These are phyloP conservation scores for Fibroporia radiculosa DNA, from an alignment of 768 basidiomycete species.

Conservation along the genomic window DNA sequence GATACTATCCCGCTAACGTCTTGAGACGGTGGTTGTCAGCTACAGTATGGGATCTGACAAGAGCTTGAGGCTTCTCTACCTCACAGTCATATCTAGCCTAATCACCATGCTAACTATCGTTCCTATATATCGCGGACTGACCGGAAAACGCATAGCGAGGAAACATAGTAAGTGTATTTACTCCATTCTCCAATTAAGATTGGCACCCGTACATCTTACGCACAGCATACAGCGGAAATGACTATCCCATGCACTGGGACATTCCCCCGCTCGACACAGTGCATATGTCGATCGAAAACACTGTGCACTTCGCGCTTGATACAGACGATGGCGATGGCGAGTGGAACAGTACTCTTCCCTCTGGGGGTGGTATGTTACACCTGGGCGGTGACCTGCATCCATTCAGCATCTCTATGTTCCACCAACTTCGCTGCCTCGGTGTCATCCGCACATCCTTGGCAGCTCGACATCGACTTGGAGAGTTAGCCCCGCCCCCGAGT, in stretches of 20 bases:
- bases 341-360: conserved; percentile 23
- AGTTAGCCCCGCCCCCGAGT: not conserved
- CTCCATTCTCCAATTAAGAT: too few species aligned
- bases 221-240: conserved; percentile 10
- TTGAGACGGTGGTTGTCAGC: too few species aligned
- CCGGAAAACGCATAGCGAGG: too few species aligned
- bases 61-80: too few species aligned
- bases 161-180: too few species aligned
- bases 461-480: conserved; percentile 4
- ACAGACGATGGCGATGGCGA: conserved; percentile 8
- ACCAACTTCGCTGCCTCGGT: conserved; percentile 32
- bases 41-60: too few species aligned
- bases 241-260: conserved; percentile 6
- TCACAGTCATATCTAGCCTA: too few species aligned
- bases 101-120: too few species aligned
- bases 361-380: conserved; percentile 24
- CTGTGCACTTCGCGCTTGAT: conserved; percentile 12
- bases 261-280: conserved; percentile 3
- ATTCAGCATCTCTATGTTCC: conserved; percentile 32
- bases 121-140: too few species aligned
- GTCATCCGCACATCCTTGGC: conserved; percentile 25
- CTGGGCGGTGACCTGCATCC: conserved; percentile 12
- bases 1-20: too few species aligned
- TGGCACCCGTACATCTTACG: too few species aligned
- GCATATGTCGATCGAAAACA: conserved; percentile 15